phyloP scores from a whole-genome alignment of 2,329 filamentous ascomycete genomes.

The Penicillium sp. region DNA sequence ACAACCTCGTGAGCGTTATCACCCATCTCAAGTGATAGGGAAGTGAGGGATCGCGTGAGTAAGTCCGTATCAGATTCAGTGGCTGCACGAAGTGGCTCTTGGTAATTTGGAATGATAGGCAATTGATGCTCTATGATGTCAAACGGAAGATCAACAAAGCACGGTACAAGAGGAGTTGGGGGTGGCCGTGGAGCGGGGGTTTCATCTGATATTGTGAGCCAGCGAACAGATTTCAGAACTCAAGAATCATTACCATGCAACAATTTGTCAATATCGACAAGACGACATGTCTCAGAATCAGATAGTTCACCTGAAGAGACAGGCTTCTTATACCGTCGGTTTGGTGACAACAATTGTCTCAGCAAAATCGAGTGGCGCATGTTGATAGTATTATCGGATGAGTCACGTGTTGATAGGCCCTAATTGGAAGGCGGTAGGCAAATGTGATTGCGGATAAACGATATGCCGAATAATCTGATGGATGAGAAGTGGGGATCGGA shows the following conservation, averaged over 20 bases:
- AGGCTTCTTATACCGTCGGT: no score
- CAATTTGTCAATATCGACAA: no score
- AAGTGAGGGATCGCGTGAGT: neutral
- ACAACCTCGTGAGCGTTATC: neutral
- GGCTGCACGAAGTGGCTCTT: neutral
- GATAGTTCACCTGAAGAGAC: no score
- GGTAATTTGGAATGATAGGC: neutral
- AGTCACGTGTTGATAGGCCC: neutral
- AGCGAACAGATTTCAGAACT: no score
- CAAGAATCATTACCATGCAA: no score
- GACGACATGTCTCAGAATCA: no score
- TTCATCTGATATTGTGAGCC: neutral
- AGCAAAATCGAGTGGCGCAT: neutral
- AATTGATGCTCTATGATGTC: no score
- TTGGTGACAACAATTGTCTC: no score
- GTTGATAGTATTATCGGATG: neutral
- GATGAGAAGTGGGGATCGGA: neutral
- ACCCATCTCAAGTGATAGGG: neutral
- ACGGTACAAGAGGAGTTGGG: no score
- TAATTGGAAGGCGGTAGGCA: neutral
- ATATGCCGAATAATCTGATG: neutral
- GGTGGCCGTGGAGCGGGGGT: neutral
- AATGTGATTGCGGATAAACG: neutral
- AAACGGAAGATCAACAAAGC: neutral
- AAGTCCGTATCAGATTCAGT: neutral